Percentiles rank a stretch among this genome's conserved stretches.
Evolutionary conservation across 176 grass and related monocot species (phyloP).

Genomic region (Typha latifolia): DNA sequence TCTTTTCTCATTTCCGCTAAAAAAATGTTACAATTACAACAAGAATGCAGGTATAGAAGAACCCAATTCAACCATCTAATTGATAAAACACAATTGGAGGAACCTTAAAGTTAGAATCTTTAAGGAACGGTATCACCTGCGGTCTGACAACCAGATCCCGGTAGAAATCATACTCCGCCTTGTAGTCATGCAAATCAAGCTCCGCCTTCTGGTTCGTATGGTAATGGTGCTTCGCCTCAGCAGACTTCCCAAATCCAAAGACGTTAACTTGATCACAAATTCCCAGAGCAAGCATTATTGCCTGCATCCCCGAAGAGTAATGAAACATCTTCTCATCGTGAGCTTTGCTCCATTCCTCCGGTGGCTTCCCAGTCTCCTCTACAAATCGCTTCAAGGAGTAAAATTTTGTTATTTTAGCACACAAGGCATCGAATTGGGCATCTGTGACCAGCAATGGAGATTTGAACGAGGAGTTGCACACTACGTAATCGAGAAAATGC

Average conservation of each 20-base stretch:
- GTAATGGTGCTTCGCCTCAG: constrained; percentile 64
- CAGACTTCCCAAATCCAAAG: constrained; percentile 71
- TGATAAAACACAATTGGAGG: constrained; percentile 25
- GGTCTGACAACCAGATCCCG: constrained; percentile 45
- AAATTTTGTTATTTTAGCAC: constrained; percentile 56
- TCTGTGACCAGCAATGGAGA: constrained; percentile 54
- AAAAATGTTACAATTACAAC: no score
- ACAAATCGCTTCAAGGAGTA: constrained; percentile 69
- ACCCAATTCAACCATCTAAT: neutral
- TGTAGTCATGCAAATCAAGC: constrained; percentile 74
- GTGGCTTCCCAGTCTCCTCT: constrained; percentile 29
- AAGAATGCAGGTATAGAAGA: no score
- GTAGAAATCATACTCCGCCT: constrained; percentile 85
- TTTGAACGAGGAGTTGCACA: constrained; percentile 49
- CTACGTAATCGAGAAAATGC: constrained; percentile 50
- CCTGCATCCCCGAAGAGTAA: constrained; percentile 81
- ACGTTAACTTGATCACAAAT: constrained; percentile 43
- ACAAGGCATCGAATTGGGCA: constrained; percentile 59
- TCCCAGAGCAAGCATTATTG: constrained; percentile 48
- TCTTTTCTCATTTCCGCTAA: no score
- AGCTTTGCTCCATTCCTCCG: constrained; percentile 31
- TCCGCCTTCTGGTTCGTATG: constrained; percentile 65
- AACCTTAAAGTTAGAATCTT: constrained; percentile 14
- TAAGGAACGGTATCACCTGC: constrained; percentile 49
- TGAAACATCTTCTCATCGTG: constrained; percentile 73